These are phyloP conservation scores for Ophiocordyceps camponoti-floridani DNA, from an alignment of 2,329 filamentous ascomycete species.

Conservation along the genomic window DNA sequence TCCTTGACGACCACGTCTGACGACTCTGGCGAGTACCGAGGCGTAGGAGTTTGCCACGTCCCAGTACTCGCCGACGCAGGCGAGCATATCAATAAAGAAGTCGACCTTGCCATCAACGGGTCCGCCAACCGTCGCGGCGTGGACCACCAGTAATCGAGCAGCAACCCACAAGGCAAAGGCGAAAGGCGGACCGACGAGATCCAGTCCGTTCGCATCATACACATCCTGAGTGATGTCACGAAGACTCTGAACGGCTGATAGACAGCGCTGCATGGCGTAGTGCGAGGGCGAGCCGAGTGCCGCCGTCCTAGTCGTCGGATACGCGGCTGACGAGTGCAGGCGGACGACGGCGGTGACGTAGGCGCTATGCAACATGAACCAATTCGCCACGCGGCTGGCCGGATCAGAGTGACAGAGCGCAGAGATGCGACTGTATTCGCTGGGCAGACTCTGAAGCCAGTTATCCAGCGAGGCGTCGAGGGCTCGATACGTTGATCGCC, in stretches of 20 bases:
- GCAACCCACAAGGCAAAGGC: slow-evolving; percentile 26
- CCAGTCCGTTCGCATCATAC: slow-evolving; percentile 22
- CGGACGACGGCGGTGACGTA: slow-evolving; percentile 25
- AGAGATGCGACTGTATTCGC: slow-evolving; percentile 26
- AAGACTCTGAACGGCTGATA: slow-evolving; percentile 24
- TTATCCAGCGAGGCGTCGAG: slow-evolving; percentile 20
- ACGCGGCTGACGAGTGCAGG: slow-evolving; percentile 24
- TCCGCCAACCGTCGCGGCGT: slow-evolving; percentile 19
- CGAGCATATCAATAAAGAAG: slow-evolving; percentile 23
- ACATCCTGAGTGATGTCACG: slow-evolving; percentile 24
- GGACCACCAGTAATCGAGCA: slow-evolving; percentile 20
- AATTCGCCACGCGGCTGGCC: slow-evolving; percentile 25
- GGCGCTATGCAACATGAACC: slow-evolving; percentile 27
- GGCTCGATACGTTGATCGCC: slow-evolving; percentile 21
- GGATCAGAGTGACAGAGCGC: slow-evolving; percentile 25
- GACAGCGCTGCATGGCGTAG: slow-evolving; percentile 25
- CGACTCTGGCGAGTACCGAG: slow-evolving; percentile 19
- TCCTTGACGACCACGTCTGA: slow-evolving; percentile 17
- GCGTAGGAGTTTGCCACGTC: slow-evolving; percentile 24
- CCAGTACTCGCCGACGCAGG: slow-evolving; percentile 23
- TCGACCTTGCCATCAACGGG: slow-evolving; percentile 20
- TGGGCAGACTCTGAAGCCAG: slow-evolving; percentile 23
- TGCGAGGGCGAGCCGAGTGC: slow-evolving; percentile 22
- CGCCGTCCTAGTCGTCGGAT: slow-evolving; percentile 19
- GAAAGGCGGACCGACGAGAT: slow-evolving; percentile 23